phyloP scores from a whole-genome alignment of 2,329 filamentous ascomycete genomes.

The Cercospora sojina region DNA sequence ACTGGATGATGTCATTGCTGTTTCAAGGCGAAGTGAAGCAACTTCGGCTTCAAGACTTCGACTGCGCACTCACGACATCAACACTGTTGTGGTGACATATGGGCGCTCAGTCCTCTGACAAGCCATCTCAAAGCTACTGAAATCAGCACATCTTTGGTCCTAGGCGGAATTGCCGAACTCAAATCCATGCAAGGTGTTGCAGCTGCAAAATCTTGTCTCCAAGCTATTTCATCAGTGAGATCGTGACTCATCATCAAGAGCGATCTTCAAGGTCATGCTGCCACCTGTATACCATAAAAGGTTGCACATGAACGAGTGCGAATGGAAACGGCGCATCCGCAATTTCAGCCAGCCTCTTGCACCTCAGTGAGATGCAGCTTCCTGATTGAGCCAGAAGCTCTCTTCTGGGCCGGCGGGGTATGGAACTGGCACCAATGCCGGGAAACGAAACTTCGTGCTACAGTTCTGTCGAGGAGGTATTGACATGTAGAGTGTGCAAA shows the following conservation, averaged over 20 bases:
- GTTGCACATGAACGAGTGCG: neutral
- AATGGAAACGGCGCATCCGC: neutral
- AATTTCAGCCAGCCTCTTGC: neutral
- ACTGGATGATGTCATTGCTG: conserved; percentile 3
- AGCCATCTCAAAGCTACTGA: no score
- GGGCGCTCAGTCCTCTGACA: no score
- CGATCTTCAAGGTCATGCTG: neutral
- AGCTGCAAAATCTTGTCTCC: neutral
- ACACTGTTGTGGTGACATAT: neutral
- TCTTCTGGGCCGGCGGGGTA: neutral
- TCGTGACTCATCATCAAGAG: neutral
- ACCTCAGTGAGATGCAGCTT: neutral
- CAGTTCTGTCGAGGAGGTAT: neutral
- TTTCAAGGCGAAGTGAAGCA: neutral
- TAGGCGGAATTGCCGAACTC: no score
- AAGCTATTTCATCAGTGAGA: neutral
- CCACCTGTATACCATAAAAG: neutral
- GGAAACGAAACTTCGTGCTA: neutral
- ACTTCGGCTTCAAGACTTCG: neutral
- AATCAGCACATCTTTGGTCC: no score
- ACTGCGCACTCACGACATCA: neutral
- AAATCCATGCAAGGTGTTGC: neutral
- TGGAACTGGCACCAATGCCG: neutral
- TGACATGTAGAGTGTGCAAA: neutral
- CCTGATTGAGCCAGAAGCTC: neutral